phyloP scores from a whole-genome alignment of 2,329 filamentous ascomycete species.

The Drechslerella dactyloides region DNA sequence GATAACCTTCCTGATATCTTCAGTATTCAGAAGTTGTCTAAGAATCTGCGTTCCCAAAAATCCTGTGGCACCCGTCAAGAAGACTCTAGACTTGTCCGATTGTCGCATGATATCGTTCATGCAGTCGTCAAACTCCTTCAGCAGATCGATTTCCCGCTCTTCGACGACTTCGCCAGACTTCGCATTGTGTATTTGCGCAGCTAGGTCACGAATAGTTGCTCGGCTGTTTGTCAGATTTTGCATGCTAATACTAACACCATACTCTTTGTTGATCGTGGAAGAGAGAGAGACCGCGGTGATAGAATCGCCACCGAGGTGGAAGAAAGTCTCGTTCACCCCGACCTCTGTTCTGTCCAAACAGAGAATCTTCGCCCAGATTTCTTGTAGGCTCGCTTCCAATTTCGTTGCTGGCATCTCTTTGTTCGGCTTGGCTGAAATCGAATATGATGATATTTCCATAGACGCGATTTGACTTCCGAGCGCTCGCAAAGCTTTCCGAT shows the following conservation, averaged over 20 bases:
- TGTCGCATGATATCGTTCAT: slow-evolving; percentile 11
- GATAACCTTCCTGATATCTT: slow-evolving; percentile 48
- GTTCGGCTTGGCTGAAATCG: slow-evolving; percentile 5
- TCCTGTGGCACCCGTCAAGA: slow-evolving; percentile 53
- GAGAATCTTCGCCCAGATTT: slow-evolving; percentile 29
- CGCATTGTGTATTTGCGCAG: slow-evolving; percentile 14
- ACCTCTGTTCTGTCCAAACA: slow-evolving; percentile 32
- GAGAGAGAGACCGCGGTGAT: slow-evolving; percentile 49
- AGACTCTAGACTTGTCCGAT: slow-evolving; percentile 30
- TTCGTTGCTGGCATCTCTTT: slow-evolving; percentile 10
- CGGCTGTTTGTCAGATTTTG: slow-evolving; percentile 12
- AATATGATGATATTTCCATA: slow-evolving; percentile 6
- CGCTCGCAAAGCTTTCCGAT: slow-evolving; percentile 11
- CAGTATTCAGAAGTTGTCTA: slow-evolving; percentile 42
- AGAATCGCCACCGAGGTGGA: slow-evolving; percentile 56
- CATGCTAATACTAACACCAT: slow-evolving; percentile 7
- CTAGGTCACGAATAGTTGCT: slow-evolving; percentile 13
- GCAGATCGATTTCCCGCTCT: slow-evolving; percentile 4
- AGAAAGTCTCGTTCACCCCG: slow-evolving; percentile 55
- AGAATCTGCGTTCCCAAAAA: slow-evolving; percentile 54
- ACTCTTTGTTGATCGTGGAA: slow-evolving; percentile 12
- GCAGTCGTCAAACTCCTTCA: slow-evolving; percentile 14
- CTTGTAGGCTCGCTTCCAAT: slow-evolving; percentile 10
- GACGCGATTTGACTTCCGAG: slow-evolving; percentile 7
- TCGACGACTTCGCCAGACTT: slow-evolving; percentile 11